Evolutionary conservation across 192 early-diverging fungal genomes (phyloP).

Genomic region (Podochytrium sp.): DNA sequence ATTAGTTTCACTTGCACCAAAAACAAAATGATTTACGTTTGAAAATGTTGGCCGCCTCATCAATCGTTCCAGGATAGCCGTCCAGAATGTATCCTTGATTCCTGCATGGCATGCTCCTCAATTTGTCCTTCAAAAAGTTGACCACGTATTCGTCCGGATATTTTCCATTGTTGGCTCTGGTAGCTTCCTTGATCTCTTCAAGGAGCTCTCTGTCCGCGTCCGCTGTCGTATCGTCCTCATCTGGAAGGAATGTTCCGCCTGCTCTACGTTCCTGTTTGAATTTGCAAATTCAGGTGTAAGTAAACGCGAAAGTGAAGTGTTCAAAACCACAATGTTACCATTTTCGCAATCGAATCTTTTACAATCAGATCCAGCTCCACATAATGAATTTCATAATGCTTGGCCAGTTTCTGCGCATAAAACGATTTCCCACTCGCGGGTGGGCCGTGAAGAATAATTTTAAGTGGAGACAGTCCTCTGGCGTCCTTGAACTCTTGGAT

Average conservation of each 20-base stretch:
- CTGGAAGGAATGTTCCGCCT: conserved; percentile 29
- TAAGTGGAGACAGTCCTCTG: conserved; percentile 56
- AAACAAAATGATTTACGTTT: conserved; percentile 39
- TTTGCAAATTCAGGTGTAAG: not conserved
- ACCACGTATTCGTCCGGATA: conserved; percentile 51
- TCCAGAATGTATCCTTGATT: conserved; percentile 69
- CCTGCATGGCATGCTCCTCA: conserved; percentile 62
- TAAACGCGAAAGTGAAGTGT: not conserved
- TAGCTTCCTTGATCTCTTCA: conserved; percentile 57
- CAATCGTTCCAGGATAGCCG: conserved; percentile 52
- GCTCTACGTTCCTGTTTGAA: conserved; percentile 40
- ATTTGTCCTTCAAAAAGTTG: conserved; percentile 56
- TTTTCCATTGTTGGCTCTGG: conserved; percentile 50
- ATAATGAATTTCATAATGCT: conserved; percentile 58
- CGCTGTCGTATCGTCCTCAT: conserved; percentile 48
- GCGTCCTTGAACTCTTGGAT: conserved; percentile 68
- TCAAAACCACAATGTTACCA: conserved; percentile 46
- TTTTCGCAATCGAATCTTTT: conserved; percentile 45
- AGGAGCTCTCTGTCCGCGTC: conserved; percentile 59
- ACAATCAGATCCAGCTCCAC: conserved; percentile 56
- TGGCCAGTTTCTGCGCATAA: conserved; percentile 50
- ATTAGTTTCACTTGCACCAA: not conserved
- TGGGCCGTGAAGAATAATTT: conserved; percentile 61
- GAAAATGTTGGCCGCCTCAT: conserved; percentile 55
- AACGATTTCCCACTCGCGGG: conserved; percentile 60